Evolutionary conservation across 2,329 filamentous ascomycete genomes (phyloP), one percentile per base, ranked within the genome.

Genomic region (Alternaria alternata): DNA sequence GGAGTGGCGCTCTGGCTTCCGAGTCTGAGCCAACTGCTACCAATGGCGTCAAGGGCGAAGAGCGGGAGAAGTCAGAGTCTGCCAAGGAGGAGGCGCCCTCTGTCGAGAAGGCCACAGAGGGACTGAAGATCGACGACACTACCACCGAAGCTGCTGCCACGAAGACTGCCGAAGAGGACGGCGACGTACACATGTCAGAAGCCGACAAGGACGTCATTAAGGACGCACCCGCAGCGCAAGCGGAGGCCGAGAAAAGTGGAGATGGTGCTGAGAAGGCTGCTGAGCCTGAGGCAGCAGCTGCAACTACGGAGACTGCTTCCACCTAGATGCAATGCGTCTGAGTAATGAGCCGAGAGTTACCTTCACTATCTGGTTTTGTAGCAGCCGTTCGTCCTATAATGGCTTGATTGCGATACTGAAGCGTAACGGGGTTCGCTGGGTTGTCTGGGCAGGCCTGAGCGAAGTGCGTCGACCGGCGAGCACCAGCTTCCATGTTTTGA

Each of bases 1-100:
- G 95, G 95, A 96, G 91, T 78, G 90, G 91, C 77, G 85, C 93
- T 36, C 84, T 98, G 16, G 70, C 75, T 14, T 66, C 71, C 9
- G 75, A 75, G 14, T 54, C 68, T 39, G 73, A 71, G 38, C 59
- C 73, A 16, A 59, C 34, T 53, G 54, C 72, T 34, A 73, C 75
- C 18, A 79, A 79, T 34, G 75, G 77, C 20, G 72, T 72, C 44
- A 78, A 77, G 54, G 66, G 73, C 18, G 74, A 77, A 61, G 74
- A 76, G 28, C 74, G 75, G 41, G 78, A 80, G 49, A 80, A 80
- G 54, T 63, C 75, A n/a, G 74, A 79, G 51, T 76, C 70, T 16
- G 53, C 61, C 6, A 69, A 71, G 54, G 65, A 65, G 2, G 66
- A 67, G 9, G 59, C 51, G 34, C 36, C 76, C 44, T 78, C 77